A percentile compares a stretch with the other conserved stretches of the same genome.
These are phyloP conservation scores for Tetradesmus obliquus DNA, from an alignment of 139 green algal genomes.

Conservation along the genomic window DNA sequence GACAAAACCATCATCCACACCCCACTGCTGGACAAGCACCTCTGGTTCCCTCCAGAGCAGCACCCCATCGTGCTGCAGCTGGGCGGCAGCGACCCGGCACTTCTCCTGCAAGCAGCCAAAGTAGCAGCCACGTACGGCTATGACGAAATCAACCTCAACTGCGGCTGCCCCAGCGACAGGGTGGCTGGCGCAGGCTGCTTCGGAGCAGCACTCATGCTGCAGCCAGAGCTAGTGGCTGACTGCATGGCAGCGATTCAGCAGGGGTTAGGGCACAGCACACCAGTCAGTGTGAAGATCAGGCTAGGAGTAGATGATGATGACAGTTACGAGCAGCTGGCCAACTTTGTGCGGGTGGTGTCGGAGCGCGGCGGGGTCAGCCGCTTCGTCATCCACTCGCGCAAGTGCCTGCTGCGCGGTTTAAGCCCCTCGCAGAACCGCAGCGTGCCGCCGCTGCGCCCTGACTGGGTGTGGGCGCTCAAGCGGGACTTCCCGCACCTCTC, in stretches of 20 bases:
- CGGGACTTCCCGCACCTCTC: slow-evolving; percentile 92
- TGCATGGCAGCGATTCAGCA: slow-evolving; percentile 75
- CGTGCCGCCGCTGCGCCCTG: slow-evolving; percentile 85
- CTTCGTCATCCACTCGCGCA: slow-evolving; percentile 96
- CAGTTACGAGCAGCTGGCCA: slow-evolving; percentile 75
- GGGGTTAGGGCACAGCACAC: slow-evolving; percentile 41
- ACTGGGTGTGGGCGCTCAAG: slow-evolving; percentile 90
- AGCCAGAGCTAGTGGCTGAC: slow-evolving; percentile 78
- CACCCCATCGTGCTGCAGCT: slow-evolving; percentile 93
- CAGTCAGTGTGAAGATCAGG: slow-evolving; percentile 91
- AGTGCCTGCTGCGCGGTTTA: slow-evolving; percentile 93
- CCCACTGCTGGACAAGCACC: slow-evolving; percentile 61
- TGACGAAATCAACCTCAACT: slow-evolving; percentile 97
- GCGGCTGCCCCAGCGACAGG: slow-evolving; percentile 90
- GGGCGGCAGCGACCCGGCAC: slow-evolving; percentile 83
- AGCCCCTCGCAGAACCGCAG: slow-evolving; percentile 93
- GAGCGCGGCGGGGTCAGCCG: slow-evolving; percentile 71
- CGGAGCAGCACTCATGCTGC: slow-evolving; percentile 89
- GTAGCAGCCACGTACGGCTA: slow-evolving; percentile 81
- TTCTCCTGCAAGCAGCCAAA: slow-evolving; percentile 71
- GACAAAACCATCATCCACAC: slow-evolving; percentile 90
- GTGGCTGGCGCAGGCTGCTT: slow-evolving; percentile 95
- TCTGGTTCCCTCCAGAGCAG: slow-evolving; percentile 93
- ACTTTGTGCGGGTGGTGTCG: slow-evolving; percentile 82
- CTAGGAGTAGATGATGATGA: slow-evolving; percentile 79